phyloP scores from a whole-genome alignment of 768 basidiomycete species.

The Leccinum longicurvipes region DNA sequence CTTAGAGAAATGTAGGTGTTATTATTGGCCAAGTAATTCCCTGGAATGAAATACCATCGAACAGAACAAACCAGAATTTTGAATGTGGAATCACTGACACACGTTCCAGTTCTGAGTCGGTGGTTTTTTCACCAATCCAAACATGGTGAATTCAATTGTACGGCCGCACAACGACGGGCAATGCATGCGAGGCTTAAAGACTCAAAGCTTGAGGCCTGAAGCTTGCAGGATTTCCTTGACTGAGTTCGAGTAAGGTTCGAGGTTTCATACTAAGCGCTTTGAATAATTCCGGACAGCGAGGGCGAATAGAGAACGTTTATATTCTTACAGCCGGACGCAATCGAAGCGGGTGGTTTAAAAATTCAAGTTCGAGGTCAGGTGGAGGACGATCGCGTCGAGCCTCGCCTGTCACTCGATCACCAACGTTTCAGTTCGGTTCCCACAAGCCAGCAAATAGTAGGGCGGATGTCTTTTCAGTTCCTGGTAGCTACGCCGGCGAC shows the following conservation, averaged over 20 bases:
- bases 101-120: background rate
- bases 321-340: background rate
- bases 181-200: background rate
- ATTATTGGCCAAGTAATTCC: background rate
- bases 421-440: background rate
- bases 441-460: background rate
- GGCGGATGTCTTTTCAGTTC: background rate
- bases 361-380: background rate
- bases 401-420: background rate
- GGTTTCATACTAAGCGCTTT: background rate
- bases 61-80: too few species aligned
- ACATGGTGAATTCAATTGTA: background rate
- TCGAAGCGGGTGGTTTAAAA: background rate
- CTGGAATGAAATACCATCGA: background rate
- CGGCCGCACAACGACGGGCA: background rate
- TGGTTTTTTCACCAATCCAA: background rate
- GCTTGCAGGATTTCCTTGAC: background rate
- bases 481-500: background rate
- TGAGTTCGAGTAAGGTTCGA: background rate
- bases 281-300: background rate
- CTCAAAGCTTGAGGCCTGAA: background rate
- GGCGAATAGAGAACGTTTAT: background rate
- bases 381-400: background rate
- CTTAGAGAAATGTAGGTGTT: too few species aligned
- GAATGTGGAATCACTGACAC: background rate